Conservation (phyloP, 306 rosid genomes). For the Betula pendula region DNA sequence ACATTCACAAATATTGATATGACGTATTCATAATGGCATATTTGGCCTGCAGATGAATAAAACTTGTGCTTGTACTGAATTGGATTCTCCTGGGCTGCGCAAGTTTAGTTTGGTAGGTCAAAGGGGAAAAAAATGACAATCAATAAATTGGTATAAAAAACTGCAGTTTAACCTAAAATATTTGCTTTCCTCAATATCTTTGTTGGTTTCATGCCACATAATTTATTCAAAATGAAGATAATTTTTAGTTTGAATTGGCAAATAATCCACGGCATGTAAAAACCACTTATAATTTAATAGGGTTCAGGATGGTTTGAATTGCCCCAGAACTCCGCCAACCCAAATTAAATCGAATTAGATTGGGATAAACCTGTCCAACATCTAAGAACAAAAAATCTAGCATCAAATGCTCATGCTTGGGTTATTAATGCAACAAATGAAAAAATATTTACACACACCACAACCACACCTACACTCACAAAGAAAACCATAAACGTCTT, state of each 20-base stretch:
- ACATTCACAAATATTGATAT: background rate
- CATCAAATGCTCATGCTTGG: background rate
- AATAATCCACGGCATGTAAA: background rate
- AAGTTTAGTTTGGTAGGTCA: background rate
- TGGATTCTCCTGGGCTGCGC: background rate
- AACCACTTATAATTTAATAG: background rate
- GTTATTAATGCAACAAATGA: background rate
- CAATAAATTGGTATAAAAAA: background rate
- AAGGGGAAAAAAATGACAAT: background rate
- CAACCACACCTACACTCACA: background rate
- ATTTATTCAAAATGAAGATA: background rate
- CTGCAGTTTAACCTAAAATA: background rate
- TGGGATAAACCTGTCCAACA: background rate
- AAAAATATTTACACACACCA: background rate
- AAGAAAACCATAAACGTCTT: conserved; percentile 21
- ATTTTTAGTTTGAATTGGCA: background rate
- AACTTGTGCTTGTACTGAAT: background rate
- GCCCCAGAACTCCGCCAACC: background rate
- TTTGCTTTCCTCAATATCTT: background rate
- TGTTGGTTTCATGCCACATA: background rate
- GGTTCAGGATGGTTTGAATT: background rate
- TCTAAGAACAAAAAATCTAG: background rate
- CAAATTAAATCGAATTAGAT: background rate
- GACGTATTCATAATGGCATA: background rate
- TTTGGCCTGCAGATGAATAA: background rate